phyloP scores from a whole-genome alignment of 345 rosid species.

The Carallia pectinifolia region DNA sequence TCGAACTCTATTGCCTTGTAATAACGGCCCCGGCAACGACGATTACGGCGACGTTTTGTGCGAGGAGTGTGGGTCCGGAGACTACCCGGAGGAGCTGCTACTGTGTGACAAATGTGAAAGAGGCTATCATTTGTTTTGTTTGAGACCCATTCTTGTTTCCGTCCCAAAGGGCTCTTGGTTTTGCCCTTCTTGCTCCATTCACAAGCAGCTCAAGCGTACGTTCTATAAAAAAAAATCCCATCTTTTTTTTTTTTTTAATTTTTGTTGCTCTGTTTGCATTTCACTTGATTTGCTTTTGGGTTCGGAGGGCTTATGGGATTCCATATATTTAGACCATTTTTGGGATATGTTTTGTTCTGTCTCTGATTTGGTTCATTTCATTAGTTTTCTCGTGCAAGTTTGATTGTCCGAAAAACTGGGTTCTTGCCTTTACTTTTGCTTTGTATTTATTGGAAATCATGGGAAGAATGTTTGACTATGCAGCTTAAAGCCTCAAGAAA shows the following conservation, averaged over 20 bases:
- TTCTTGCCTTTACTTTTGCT: too few species aligned
- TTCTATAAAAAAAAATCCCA: not conserved
- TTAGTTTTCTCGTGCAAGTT: too few species aligned
- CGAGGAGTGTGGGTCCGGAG: conserved; percentile 22
- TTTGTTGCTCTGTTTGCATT: not conserved
- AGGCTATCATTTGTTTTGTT: conserved; percentile 30
- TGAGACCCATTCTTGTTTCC: conserved; percentile 27
- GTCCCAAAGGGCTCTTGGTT: conserved; percentile 33
- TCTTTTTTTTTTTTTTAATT: not conserved
- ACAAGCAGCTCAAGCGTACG: conserved; percentile 18
- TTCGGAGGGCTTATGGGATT: not conserved
- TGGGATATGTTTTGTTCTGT: too few species aligned
- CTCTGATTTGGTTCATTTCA: too few species aligned
- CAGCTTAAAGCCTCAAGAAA: too few species aligned
- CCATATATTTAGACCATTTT: not conserved
- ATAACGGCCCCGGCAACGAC: not conserved
- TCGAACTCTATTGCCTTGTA: not conserved
- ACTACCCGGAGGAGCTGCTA: conserved; percentile 25
- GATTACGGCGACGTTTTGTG: conserved; percentile 13
- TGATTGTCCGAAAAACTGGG: too few species aligned
- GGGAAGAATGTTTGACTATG: too few species aligned
- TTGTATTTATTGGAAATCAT: too few species aligned
- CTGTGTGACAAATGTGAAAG: conserved; percentile 27
- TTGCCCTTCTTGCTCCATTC: conserved; percentile 27
- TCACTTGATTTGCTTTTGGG: not conserved